phyloP scores from a whole-genome alignment of 805 yeast genomes.

The Spencermartinsiella europaea region DNA sequence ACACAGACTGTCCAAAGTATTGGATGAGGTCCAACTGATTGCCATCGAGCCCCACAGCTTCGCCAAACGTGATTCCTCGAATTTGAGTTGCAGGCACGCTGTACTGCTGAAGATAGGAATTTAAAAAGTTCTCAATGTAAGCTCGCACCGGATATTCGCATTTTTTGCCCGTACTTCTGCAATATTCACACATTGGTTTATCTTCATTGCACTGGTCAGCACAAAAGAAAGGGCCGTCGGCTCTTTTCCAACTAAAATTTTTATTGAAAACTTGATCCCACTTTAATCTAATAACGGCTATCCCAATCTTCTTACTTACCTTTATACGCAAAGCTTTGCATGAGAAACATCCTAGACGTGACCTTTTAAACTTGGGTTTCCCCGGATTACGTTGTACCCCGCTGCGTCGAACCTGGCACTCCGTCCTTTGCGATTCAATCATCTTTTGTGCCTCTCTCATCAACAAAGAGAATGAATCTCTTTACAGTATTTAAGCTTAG shows the following conservation, averaged over 20 bases:
- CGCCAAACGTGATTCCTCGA: neutral
- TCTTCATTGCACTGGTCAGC: slow-evolving; percentile 19
- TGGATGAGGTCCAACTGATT: neutral
- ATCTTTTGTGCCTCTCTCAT: too few species aligned
- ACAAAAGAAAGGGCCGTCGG: too few species aligned
- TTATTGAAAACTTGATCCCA: too few species aligned
- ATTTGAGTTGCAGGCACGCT: neutral
- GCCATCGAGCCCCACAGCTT: neutral
- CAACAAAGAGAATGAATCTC: too few species aligned
- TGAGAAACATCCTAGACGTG: slow-evolving; percentile 15
- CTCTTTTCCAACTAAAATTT: too few species aligned
- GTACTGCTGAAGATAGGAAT: neutral
- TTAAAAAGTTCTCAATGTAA: neutral
- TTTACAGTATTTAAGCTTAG: too few species aligned
- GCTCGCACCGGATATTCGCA: slow-evolving; percentile 12
- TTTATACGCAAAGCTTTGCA: slow-evolving; percentile 17
- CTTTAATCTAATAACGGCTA: too few species aligned
- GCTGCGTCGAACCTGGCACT: too few species aligned
- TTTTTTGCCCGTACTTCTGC: slow-evolving; percentile 8
- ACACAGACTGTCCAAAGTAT: neutral
- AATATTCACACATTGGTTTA: slow-evolving; percentile 17
- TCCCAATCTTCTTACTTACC: too few species aligned
- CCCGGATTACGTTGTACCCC: too few species aligned
- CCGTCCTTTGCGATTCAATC: too few species aligned
- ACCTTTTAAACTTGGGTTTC: slow-evolving; percentile 1